Percentiles rank a stretch among this genome's conserved stretches.
Evolutionary conservation across 257 asterid species (phyloP).

Genomic region (Schizonepeta tenuifolia): DNA sequence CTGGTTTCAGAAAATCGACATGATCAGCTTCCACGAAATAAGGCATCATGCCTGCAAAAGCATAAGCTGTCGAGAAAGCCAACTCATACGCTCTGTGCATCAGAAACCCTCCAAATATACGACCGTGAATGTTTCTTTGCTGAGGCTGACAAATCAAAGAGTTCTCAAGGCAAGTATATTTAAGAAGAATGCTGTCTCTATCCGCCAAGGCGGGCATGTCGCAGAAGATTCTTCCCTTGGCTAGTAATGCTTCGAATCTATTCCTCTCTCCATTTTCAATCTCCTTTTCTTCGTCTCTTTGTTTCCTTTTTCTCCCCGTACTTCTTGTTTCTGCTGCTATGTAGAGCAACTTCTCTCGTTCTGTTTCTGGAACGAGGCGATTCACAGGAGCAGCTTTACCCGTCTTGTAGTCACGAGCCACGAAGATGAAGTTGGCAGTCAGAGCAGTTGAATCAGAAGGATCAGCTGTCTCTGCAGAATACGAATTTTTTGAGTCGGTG

Average conservation of each 20-base stretch:
- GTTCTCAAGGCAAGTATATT: conserved; percentile 85
- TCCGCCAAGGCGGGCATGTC: conserved; percentile 98
- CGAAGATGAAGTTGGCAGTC: conserved; percentile 90
- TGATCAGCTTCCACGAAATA: conserved; percentile 87
- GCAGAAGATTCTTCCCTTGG: conserved; percentile 87
- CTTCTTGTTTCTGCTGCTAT: conserved; percentile 77
- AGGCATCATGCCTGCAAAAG: conserved; percentile 95
- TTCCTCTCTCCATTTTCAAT: conserved; percentile 62
- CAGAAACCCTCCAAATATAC: conserved; percentile 92
- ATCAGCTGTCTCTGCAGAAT: conserved; percentile 46
- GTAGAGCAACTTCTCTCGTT: conserved; percentile 61
- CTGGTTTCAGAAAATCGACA: conserved; percentile 90
- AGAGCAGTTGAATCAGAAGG: conserved; percentile 63
- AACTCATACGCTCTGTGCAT: conserved; percentile 88
- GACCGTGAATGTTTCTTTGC: conserved; percentile 94
- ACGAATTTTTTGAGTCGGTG: conserved; percentile 8
- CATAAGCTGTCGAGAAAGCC: conserved; percentile 85
- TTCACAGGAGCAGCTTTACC: conserved; percentile 85
- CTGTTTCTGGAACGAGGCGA: conserved; percentile 68
- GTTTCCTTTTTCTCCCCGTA: conserved; percentile 63
- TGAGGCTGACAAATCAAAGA: conserved; percentile 97
- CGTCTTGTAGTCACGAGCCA: conserved; percentile 92
- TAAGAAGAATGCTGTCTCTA: conserved; percentile 86
- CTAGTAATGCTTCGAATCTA: conserved; percentile 61
- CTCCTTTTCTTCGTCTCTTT: conserved; percentile 45